Evolutionary conservation across 2,329 filamentous ascomycete species (phyloP), one percentile per base, ranked within the genome.

Genomic region (Hypoxylon sp.): DNA sequence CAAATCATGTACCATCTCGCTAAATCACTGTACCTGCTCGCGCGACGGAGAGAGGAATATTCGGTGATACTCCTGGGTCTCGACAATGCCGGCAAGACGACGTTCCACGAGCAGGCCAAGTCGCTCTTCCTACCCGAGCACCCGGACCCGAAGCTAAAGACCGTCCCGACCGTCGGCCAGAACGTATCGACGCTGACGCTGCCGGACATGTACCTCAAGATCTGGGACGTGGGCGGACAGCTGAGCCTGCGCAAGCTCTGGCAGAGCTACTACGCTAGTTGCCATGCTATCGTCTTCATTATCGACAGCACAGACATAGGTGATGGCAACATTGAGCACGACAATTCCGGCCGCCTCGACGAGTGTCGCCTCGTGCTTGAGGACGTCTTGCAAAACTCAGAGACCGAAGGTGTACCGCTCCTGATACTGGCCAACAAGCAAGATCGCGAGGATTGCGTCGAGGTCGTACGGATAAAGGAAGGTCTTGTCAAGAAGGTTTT

Each of bases 41-140:
- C 93, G 61, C 98, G 95, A 16, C 97, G 93, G 81, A 98, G 97
- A 88, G 94, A 98, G 88, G 95, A 98, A 83, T 98, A 97, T 85
- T 97, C 95, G 21, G 93, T 97, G 75, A 93, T 98, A 76, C 91
- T 98, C 72, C 92, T 98, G 74, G 96, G 96, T 69, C 92, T 98
- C 76, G 96, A 98, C 84, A 98, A 98, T 78, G 96, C 96, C 66
- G 96, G 96, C 80, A 98, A 98, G 85, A 98, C 96, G 41, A 98
- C 96, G 25, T 94, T 98, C 77, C 94, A 97, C 81, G 93, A 96
- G 78, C 94, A 97, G 80, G 93, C 98, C 80, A 97, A 97, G 82
- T 88, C 93, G 58, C 86, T 96, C 76, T 97, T 93, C 85, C 85
- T 89, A 69, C 85, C 88, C 46, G 83, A 84, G 68, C 82, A 81